Percentiles rank a stretch among this genome's conserved stretches.
Conservation (phyloP, 805 yeast genomes). For the Aciculoconidium aculeatum region DNA sequence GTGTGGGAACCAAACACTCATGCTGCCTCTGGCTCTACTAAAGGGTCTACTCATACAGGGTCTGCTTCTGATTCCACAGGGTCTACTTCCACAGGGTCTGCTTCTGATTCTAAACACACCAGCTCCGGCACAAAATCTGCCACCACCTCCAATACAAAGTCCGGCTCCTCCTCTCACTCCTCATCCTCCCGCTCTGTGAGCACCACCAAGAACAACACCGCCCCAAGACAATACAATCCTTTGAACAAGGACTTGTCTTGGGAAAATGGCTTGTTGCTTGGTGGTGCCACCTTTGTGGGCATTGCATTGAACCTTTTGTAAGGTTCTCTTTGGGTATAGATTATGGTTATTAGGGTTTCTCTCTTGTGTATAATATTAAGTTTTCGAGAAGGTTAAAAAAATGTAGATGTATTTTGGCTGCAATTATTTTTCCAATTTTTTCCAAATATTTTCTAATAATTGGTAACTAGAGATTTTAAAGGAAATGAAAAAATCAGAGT, state of each 20-base stretch:
- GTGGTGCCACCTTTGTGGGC: slow-evolving; percentile 1
- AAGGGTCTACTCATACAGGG: not conserved
- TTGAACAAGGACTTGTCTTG: slow-evolving; percentile 3
- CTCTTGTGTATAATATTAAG: no score
- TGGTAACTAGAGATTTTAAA: no score
- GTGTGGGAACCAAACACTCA: slow-evolving; percentile 22
- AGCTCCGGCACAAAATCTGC: slow-evolving; percentile 3
- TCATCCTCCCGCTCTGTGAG: slow-evolving; percentile 11
- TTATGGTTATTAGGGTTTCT: not conserved
- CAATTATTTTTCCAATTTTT: no score
- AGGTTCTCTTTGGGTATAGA: not conserved
- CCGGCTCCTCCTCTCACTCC: slow-evolving; percentile 3
- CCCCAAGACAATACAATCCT: slow-evolving; percentile 10
- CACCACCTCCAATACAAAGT: slow-evolving; percentile 8
- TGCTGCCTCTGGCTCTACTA: not conserved
- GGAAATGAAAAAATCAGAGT: no score
- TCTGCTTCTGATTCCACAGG: not conserved
- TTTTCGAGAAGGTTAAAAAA: no score
- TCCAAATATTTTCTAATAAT: no score
- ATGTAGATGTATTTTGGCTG: no score
- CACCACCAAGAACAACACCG: slow-evolving; percentile 15
- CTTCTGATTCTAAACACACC: not conserved
- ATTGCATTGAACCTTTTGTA: slow-evolving; percentile 1
- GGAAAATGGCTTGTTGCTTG: slow-evolving; percentile 1
- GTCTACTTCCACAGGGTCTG: not conserved